Evolutionary conservation across 2,329 filamentous ascomycete genomes (phyloP), one percentile per base, ranked within the genome.

Genomic region (Microdochium trichocladiopsis): DNA sequence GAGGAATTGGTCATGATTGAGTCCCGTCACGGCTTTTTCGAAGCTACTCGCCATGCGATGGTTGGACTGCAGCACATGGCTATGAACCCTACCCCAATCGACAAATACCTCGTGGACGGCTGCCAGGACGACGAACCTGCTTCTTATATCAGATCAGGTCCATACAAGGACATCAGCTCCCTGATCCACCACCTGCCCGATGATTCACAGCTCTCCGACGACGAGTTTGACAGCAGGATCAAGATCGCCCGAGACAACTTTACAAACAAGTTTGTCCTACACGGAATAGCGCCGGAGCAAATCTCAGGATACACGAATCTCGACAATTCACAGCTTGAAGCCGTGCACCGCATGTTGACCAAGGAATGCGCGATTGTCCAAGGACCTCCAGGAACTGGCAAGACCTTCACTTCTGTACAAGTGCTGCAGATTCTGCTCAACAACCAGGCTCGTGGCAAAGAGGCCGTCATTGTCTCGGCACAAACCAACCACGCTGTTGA

Each of bases 401-500:
- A 96, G 63, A 96, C 92, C 0, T 87, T 87, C 57, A 87, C 91
- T 0, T 94, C 90, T 0, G 82, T 93, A 2, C 72, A 84, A 24
- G 86, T 87, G 0, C 66, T 96, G 10, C 82, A 80, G 48, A 74
- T 86, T 1, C 71, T 92, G 51, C 71, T 90, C 1, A 68, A 75
- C 1, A 88, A 87, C 51, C 76, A 81, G 61, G 63, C 66, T 2
- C 60, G 63, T 2, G 72, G 68, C 0, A 82, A 86, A 53, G 78
- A 84, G 9, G 88, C 88, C 0, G 84, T 96, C 25, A 76, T 96
- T 21, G 75, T 96, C 3, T 80, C 90, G 0, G 90, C 90, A 8
- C 90, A 96, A 60, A 96, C 91, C 0, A 96, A 96, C 54, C 90
- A 96, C 66, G 91, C 91, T 0, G 72, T 96, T 0, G 91, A 96